Conservation (phyloP, 2,329 filamentous ascomycete species). For the Trichoderma polysporum region DNA sequence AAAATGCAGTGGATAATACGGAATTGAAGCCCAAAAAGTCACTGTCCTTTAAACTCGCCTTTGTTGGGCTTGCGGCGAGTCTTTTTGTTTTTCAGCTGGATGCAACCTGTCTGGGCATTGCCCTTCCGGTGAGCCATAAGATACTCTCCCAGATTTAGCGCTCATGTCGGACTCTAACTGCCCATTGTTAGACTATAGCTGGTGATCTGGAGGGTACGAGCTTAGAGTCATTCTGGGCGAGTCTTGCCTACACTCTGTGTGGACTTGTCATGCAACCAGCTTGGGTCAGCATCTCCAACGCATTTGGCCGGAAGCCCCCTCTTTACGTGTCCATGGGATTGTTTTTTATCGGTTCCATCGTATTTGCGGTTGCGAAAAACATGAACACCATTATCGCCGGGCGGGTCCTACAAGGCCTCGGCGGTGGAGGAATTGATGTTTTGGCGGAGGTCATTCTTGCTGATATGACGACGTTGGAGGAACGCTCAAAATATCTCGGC, state of each 20-base stretch:
- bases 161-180: background rate
- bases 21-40: background rate
- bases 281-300: slow-evolving; percentile 33
- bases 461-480: slow-evolving; percentile 34
- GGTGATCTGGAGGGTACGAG: slow-evolving; percentile 51
- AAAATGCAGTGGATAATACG: background rate
- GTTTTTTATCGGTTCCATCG: slow-evolving; percentile 40
- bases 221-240: slow-evolving; percentile 67
- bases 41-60: background rate
- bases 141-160: background rate
- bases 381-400: background rate
- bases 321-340: slow-evolving; percentile 32
- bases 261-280: slow-evolving; percentile 58
- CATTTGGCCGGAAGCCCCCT: slow-evolving; percentile 32
- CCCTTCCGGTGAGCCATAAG: background rate
- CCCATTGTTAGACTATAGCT: slow-evolving; percentile 38
- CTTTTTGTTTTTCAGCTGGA: background rate
- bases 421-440: background rate
- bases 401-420: slow-evolving; percentile 23
- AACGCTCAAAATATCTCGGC: slow-evolving; percentile 30
- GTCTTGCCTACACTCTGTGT: slow-evolving; percentile 66
- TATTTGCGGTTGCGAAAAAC: background rate
- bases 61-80: background rate
- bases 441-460: slow-evolving; percentile 24
- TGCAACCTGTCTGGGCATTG: background rate